These are phyloP conservation scores for Diutina siamensis DNA, from an alignment of 1,139 yeast genomes.

Conservation along the genomic window DNA sequence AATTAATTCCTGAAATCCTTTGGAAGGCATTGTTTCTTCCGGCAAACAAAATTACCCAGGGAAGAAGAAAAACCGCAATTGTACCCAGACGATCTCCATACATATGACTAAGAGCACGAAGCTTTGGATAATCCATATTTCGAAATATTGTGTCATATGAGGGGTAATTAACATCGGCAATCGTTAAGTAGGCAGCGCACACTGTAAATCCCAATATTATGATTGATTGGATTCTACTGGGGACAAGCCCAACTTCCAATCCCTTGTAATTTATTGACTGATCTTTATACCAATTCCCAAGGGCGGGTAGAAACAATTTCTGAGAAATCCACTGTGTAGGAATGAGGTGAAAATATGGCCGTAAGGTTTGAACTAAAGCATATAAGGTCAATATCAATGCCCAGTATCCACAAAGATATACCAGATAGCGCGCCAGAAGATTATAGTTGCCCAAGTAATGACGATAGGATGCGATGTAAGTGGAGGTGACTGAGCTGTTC, in stretches of 20 bases:
- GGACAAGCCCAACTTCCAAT: background rate
- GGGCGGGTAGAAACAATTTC: background rate
- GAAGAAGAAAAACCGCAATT: conserved; percentile 15
- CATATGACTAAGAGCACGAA: conserved; percentile 9
- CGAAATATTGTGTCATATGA: background rate
- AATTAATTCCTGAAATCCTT: conserved; percentile 31
- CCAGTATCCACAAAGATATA: background rate
- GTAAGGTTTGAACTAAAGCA: background rate
- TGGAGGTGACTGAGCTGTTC: no score
- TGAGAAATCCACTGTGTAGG: background rate
- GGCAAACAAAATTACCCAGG: conserved; percentile 27
- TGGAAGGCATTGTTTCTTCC: conserved; percentile 32
- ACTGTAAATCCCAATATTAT: background rate
- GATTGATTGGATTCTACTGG: background rate
- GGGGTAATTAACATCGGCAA: background rate
- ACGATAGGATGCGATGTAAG: background rate
- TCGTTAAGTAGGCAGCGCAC: background rate
- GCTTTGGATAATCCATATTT: background rate
- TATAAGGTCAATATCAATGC: background rate
- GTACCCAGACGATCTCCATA: conserved; percentile 10
- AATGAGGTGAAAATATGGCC: background rate
- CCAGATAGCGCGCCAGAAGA: background rate
- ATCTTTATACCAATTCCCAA: background rate
- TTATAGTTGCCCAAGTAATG: conserved; percentile 1
- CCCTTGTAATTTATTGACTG: background rate